These are phyloP conservation scores for Suillus clintonianus DNA, from an alignment of 768 basidiomycete species.

Conservation along the genomic window DNA sequence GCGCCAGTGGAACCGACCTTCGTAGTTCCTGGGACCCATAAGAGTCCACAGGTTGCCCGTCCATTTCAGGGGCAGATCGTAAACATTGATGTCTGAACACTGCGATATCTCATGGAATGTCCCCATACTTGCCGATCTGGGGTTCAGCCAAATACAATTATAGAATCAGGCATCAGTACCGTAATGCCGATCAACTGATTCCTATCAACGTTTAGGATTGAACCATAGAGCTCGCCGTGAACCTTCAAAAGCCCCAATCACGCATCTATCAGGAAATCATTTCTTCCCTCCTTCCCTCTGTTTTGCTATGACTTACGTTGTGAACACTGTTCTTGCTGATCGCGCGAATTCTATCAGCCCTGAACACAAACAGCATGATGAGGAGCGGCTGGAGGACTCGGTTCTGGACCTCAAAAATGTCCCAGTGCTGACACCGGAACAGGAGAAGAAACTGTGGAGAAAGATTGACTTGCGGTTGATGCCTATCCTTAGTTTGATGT, in stretches of 20 bases:
- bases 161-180: background rate
- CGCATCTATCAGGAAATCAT: background rate
- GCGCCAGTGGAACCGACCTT: too few relatives aligned
- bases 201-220: too few relatives aligned
- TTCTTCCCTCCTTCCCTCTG: background rate
- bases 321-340: background rate
- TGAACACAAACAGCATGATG: background rate
- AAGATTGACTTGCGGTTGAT: conserved; percentile 58
- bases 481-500: conserved; percentile 59
- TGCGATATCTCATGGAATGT: background rate
- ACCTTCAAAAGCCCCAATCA: background rate
- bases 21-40: too few relatives aligned
- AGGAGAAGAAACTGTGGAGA: conserved; percentile 54
- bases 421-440: conserved; percentile 34
- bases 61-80: background rate
- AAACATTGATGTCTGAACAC: background rate
- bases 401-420: background rate
- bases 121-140: background rate
- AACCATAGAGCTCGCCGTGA: background rate
- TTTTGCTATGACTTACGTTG: background rate
- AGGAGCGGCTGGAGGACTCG: background rate
- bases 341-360: background rate
- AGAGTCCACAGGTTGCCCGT: background rate
- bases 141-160: background rate
- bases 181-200: too few relatives aligned